Conservation (phyloP, 2,329 filamentous ascomycete genomes). For the Aspergillus alliaceus region DNA sequence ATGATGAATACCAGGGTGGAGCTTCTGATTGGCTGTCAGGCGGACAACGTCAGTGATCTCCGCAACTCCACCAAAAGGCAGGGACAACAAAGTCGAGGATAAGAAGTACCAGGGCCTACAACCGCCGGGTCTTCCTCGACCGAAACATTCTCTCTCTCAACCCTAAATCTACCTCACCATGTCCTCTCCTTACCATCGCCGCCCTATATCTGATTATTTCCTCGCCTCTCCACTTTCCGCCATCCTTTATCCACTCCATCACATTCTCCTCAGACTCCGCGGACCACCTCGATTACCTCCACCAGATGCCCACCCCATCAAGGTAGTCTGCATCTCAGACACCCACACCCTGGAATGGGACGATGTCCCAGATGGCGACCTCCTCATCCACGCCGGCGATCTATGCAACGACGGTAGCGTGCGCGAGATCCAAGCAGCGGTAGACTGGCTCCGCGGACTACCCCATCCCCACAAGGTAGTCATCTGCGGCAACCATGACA, state of each 20-base stretch:
- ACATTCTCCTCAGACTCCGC: constrained; percentile 65
- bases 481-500: constrained; percentile 86
- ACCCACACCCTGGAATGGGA: constrained; percentile 67
- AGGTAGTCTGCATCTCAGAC: constrained; percentile 85
- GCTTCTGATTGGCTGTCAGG: neutral
- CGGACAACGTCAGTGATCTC: neutral
- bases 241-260: constrained; percentile 63
- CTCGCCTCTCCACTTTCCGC: constrained; percentile 68
- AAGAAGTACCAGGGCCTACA: neutral
- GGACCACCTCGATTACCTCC: constrained; percentile 63
- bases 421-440: constrained; percentile 73
- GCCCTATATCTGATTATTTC: constrained; percentile 60
- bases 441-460: constrained; percentile 76
- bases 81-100: neutral
- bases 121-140: neutral
- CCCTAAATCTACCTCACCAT: constrained; percentile 21
- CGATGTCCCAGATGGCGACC: constrained; percentile 66
- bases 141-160: neutral
- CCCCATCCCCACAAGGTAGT: constrained; percentile 79
- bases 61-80: neutral
- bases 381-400: constrained; percentile 89
- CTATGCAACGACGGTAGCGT: constrained; percentile 72
- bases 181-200: constrained; percentile 49
- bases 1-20: too few relatives aligned
- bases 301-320: constrained; percentile 57